Conservation (phyloP, 1,284 basidiomycete genomes). For the Cryptococcus maquisensis region DNA sequence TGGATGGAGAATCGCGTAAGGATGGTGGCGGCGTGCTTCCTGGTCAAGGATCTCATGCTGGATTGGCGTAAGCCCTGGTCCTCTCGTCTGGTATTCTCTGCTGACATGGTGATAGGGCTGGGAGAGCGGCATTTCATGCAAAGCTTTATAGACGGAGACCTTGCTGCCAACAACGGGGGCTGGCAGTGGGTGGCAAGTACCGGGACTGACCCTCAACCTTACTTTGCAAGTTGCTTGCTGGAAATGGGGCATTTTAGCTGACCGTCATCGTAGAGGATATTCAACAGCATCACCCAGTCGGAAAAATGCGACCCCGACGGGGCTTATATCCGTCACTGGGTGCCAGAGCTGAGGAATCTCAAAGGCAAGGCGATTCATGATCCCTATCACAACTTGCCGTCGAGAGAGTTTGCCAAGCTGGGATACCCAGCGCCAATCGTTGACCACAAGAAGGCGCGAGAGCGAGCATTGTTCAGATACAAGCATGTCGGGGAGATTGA, state of each 20-base stretch:
- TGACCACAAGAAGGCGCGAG: constrained; percentile 66
- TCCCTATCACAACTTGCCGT: constrained; percentile 62
- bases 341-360: constrained; percentile 76
- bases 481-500: constrained; percentile 62
- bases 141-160: constrained; percentile 78
- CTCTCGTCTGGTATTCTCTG: neutral
- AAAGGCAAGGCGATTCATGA: constrained; percentile 58
- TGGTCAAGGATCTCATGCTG: constrained; percentile 82
- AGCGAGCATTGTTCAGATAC: constrained; percentile 73
- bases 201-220: constrained; percentile 73
- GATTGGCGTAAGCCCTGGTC: constrained; percentile 70
- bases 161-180: constrained; percentile 83
- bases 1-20: constrained; percentile 80
- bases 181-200: constrained; percentile 52
- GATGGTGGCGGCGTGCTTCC: constrained; percentile 81
- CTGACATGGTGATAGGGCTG: constrained; percentile 10
- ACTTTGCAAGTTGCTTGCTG: constrained; percentile 57
- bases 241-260: constrained; percentile 39
- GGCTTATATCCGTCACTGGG: constrained; percentile 79
- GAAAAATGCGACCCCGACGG: constrained; percentile 73
- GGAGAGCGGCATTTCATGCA: constrained; percentile 74
- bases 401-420: constrained; percentile 61
- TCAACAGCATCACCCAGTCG: constrained; percentile 51
- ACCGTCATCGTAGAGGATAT: constrained; percentile 43
- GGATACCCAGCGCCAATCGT: constrained; percentile 79